Percentiles rank a stretch among this genome's conserved stretches.
Conservation (phyloP, 2,329 filamentous ascomycete genomes). For the Neofusicoccum sp. region DNA sequence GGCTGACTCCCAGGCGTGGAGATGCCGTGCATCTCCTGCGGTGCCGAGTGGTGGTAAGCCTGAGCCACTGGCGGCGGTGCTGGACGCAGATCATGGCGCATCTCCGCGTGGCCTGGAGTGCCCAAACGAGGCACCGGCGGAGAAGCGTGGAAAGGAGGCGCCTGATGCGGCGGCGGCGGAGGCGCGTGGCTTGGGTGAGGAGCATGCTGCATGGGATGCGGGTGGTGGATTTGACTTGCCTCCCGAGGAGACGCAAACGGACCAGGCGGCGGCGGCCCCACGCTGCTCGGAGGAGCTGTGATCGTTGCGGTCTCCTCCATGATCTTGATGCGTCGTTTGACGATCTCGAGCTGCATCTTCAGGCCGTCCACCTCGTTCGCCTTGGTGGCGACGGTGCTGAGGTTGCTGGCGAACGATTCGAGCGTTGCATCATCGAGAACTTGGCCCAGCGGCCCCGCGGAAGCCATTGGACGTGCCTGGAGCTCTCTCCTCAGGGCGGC, state of each 20-base stretch:
- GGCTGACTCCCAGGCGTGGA: neutral
- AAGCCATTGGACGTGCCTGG: slow-evolving; percentile 26
- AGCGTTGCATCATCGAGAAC: slow-evolving; percentile 41
- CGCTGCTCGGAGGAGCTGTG: neutral
- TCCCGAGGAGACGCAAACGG: slow-evolving; percentile 5
- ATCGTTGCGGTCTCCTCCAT: slow-evolving; percentile 35
- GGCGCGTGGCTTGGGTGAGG: neutral
- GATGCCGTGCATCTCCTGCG: slow-evolving; percentile 4
- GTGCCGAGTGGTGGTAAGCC: neutral
- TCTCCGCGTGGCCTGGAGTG: slow-evolving; percentile 9
- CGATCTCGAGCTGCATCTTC: slow-evolving; percentile 50
- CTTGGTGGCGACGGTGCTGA: slow-evolving; percentile 45
- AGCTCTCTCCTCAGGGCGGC: slow-evolving; percentile 41
- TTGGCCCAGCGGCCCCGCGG: neutral
- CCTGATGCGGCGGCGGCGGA: slow-evolving; percentile 1
- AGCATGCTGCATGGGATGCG: slow-evolving; percentile 16
- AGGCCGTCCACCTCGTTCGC: slow-evolving; percentile 51
- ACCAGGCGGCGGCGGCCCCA: neutral
- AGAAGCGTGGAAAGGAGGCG: neutral
- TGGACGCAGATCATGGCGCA: slow-evolving; percentile 11
- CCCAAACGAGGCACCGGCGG: slow-evolving; percentile 4
- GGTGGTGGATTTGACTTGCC: neutral
- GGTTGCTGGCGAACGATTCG: slow-evolving; percentile 48
- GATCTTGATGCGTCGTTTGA: slow-evolving; percentile 49
- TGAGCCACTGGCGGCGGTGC: neutral